A percentile compares a stretch with the other conserved stretches of the same genome.
Evolutionary conservation across 768 basidiomycete genomes (phyloP).

Genomic region (Coprinopsis sp.): DNA sequence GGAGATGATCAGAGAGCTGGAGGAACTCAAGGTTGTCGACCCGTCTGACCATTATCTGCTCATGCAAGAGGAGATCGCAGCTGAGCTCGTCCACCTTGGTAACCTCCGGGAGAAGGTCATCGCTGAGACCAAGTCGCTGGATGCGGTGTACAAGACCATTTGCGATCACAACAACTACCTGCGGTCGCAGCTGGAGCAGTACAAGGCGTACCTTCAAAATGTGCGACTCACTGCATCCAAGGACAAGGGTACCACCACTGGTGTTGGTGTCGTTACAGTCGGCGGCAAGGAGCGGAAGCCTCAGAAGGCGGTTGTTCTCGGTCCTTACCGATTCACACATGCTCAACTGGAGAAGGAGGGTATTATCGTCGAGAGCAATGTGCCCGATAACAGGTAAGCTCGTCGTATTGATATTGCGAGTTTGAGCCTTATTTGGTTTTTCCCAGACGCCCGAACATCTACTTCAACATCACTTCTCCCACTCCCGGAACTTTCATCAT

Average conservation of each 20-base stretch:
- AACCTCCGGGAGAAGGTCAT: constrained; percentile 95
- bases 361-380: constrained; percentile 98
- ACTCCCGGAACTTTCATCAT: constrained; percentile 99
- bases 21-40: constrained; percentile 85
- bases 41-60: constrained; percentile 79
- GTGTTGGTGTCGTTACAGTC: constrained; percentile 91
- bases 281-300: constrained; percentile 98
- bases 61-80: constrained; percentile 96
- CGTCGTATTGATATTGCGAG: constrained; percentile 20
- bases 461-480: constrained; percentile 98
- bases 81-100: constrained; percentile 93
- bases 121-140: constrained; percentile 86
- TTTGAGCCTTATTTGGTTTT: constrained; percentile 11
- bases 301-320: constrained; percentile 77
- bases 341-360: constrained; percentile 98
- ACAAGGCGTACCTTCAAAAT: constrained; percentile 98
- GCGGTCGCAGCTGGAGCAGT: constrained; percentile 94
- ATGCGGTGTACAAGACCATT: constrained; percentile 98
- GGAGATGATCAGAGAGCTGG: constrained; percentile 96
- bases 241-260: constrained; percentile 83
- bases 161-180: constrained; percentile 99
- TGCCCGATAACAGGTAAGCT: constrained; percentile 97
- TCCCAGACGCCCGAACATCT: constrained; percentile 89
- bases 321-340: constrained; percentile 97
- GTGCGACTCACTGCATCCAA: constrained; percentile 87